Evolutionary conservation across 2,329 filamentous ascomycete species (phyloP), one percentile per base, ranked within the genome.

Genomic region (Mycogone perniciosa): DNA sequence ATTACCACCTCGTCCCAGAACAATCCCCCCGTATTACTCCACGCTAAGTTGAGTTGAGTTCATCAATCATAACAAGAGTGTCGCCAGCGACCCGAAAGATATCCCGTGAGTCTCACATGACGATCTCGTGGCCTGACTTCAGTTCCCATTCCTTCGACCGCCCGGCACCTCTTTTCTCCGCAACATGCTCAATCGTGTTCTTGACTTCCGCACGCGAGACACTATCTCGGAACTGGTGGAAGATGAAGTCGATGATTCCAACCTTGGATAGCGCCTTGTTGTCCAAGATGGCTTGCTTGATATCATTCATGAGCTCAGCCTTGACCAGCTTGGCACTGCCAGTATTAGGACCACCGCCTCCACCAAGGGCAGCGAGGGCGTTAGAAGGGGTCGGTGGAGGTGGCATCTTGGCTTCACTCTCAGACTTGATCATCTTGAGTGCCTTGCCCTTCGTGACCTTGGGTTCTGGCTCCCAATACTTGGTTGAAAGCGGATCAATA

Each of bases 401-500:
- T 6, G 62, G 59, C 65, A 68, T 71, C 45, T 60, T 63, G 43
- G 39, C 44, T 10, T 46, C 48, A 3, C 33, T 50, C 11, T 64
- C 60, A 5, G 52, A 35, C 27, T 47, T 47, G 4, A 44, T 26
- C 29, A 48, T 38, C 7, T 51, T 51, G 11, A 34, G 50, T 2
- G 40, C 7, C 11, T 51, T 54, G 39, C 46, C 27, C 31, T 51
- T 53, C 6, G 48, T 29, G 7, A 55, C 44, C 35, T 62, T 61
- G 26, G 61, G 62, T 51, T 73, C 71, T 2, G 70, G 57, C 31
- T 75, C 70, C 93, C 93, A 97, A 67, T 97, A 97, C 0, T 74
- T 67, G 0, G 81, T 82, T 0, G 89, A 91, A 64, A 92, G 95
- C 0, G 93, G 93, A 62, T 99, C 85, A 56, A 99, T 92, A 6